phyloP scores from a whole-genome alignment of 169 alveolate species.

The Plasmodium vinckei region DNA sequence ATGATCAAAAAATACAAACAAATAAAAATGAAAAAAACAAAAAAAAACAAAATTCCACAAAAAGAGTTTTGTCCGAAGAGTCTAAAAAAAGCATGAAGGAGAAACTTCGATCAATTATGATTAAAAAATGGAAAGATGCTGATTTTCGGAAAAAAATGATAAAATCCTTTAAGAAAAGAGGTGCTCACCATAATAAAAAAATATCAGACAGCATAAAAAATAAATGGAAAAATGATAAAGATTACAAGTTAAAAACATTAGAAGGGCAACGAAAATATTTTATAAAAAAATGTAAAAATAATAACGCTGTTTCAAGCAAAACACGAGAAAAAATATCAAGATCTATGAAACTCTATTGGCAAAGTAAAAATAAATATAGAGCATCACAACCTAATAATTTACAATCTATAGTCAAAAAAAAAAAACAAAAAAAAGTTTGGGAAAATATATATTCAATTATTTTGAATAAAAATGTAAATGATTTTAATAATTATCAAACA shows the following conservation, averaged over 20 bases:
- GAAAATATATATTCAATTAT: constrained; percentile 73
- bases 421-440: constrained; percentile 76
- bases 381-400: constrained; percentile 9
- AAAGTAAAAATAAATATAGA: constrained; percentile 38
- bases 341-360: constrained; percentile 74
- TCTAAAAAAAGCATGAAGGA: constrained; percentile 55
- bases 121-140: constrained; percentile 45
- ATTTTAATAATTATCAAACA: constrained; percentile 27
- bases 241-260: constrained; percentile 60
- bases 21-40: neutral
- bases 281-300: constrained; percentile 27
- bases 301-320: constrained; percentile 13
- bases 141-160: constrained; percentile 75
- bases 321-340: constrained; percentile 61
- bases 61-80: constrained; percentile 39
- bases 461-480: constrained; percentile 61
- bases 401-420: constrained; percentile 35
- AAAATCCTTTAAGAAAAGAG: constrained; percentile 51
- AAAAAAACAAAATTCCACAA: neutral
- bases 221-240: constrained; percentile 66
- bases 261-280: constrained; percentile 74
- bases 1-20: neutral
- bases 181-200: constrained; percentile 58
- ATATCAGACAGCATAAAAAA: constrained; percentile 68
- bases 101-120: constrained; percentile 47